phyloP scores from a whole-genome alignment of 768 basidiomycete genomes.

The Serendipita sp. region DNA sequence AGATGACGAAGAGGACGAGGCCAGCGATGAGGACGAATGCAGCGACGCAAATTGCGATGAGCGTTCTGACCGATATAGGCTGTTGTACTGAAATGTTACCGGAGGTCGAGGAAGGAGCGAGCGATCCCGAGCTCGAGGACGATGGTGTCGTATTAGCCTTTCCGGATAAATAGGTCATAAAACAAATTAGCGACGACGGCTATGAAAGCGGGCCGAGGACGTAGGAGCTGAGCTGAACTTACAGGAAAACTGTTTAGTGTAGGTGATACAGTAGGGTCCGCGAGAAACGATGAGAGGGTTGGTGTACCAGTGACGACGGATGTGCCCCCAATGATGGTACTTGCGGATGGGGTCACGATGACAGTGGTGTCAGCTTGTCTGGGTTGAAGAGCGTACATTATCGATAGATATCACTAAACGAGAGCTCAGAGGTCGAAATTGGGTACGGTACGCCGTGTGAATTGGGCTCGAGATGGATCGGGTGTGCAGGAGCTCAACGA shows the following conservation, averaged over 20 bases:
- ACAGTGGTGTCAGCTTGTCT: background rate
- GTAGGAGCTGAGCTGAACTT: background rate
- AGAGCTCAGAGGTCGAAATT: background rate
- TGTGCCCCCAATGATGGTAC: background rate
- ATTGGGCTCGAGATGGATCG: background rate
- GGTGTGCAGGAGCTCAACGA: background rate
- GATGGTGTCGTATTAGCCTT: background rate
- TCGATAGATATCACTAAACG: background rate
- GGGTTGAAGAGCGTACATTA: background rate
- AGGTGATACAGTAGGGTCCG: background rate
- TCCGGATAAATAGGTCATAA: background rate
- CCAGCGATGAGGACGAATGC: background rate
- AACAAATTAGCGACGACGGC: background rate
- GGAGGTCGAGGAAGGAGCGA: background rate
- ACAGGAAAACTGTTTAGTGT: background rate
- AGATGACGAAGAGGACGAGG: constrained; percentile 4
- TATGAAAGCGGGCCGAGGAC: background rate
- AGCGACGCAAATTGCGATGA: constrained; percentile 1
- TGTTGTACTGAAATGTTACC: background rate
- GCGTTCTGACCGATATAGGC: background rate
- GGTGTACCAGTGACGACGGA: background rate
- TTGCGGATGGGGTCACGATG: background rate
- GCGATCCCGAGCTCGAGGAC: background rate
- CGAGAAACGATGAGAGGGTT: background rate
- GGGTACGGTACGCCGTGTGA: background rate